Percentiles rank a stretch among this genome's conserved stretches.
These are phyloP conservation scores for Colletotrichum lupini DNA, from an alignment of 2,329 filamentous ascomycete species.

Conservation along the genomic window DNA sequence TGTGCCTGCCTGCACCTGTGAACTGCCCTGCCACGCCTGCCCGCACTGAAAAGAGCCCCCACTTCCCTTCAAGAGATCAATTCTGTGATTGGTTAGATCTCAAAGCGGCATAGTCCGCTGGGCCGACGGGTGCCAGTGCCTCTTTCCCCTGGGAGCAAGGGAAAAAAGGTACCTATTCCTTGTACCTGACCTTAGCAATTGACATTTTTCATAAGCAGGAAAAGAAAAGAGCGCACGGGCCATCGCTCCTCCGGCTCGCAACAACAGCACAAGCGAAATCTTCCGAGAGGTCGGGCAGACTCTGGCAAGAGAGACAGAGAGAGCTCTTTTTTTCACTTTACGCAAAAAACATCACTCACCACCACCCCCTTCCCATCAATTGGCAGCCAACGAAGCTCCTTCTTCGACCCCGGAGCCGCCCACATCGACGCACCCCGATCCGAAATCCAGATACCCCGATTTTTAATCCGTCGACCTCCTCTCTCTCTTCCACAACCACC, in stretches of 20 bases:
- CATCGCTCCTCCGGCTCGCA: slow-evolving; percentile 34
- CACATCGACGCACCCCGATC: slow-evolving; percentile 40
- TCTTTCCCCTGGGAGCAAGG: background rate
- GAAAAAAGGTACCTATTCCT: background rate
- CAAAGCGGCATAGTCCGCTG: slow-evolving; percentile 18
- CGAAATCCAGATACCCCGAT: slow-evolving; percentile 24
- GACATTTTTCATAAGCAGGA: slow-evolving; percentile 16
- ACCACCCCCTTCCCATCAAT: slow-evolving; percentile 47
- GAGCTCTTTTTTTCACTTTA: slow-evolving; percentile 38
- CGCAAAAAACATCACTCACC: slow-evolving; percentile 34
- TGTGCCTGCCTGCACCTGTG: background rate
- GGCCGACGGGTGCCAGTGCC: background rate
- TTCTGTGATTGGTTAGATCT: slow-evolving; percentile 11
- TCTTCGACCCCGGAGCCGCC: slow-evolving; percentile 40
- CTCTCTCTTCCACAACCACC: background rate
- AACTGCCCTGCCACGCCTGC: background rate
- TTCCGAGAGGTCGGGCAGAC: slow-evolving; percentile 51
- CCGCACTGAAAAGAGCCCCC: background rate
- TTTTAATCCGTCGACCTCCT: slow-evolving; percentile 23
- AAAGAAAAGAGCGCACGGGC: slow-evolving; percentile 19
- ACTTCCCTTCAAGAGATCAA: background rate
- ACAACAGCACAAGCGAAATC: slow-evolving; percentile 50
- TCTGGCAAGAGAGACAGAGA: slow-evolving; percentile 14
- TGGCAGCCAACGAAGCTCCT: slow-evolving; percentile 44
- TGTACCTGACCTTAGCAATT: slow-evolving; percentile 1